Evolutionary conservation across 495 filamentous ascomycete genomes (phyloP).

Genomic region (Penicillium fimorum): DNA sequence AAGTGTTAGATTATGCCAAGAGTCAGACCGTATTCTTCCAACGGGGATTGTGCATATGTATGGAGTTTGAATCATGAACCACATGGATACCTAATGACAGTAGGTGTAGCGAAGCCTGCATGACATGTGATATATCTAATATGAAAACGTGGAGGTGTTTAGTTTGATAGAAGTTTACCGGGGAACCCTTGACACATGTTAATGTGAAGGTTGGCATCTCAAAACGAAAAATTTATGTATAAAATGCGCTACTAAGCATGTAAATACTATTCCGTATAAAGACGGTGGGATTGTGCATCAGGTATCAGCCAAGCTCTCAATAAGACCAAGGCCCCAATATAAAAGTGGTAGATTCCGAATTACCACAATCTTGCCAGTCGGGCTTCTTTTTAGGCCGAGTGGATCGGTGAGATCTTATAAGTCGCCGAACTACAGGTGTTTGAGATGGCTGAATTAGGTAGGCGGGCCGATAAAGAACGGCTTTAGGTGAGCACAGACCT

Average conservation of each 20-base stretch:
- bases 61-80: not conserved
- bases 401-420: not conserved
- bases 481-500: too few relatives aligned
- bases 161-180: not conserved
- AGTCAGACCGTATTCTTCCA: not conserved
- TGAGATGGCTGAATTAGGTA: not conserved
- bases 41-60: conserved; percentile 2
- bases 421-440: not conserved
- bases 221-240: not conserved
- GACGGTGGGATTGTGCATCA: not conserved
- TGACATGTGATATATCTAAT: not conserved
- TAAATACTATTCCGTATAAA: not conserved
- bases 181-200: not conserved
- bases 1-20: not conserved
- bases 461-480: too few relatives aligned
- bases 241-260: not conserved
- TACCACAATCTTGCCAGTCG: not conserved
- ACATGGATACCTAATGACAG: not conserved
- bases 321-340: too few relatives aligned
- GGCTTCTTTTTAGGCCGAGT: conserved; percentile 1
- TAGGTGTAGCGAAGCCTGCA: not conserved
- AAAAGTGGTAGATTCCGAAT: not conserved
- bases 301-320: not conserved
- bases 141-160: not conserved
- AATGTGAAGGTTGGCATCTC: not conserved